Percentiles rank a stretch among this genome's conserved stretches.
Evolutionary conservation across 2,329 filamentous ascomycete genomes (phyloP).

Genomic region (Fusarium sp.): DNA sequence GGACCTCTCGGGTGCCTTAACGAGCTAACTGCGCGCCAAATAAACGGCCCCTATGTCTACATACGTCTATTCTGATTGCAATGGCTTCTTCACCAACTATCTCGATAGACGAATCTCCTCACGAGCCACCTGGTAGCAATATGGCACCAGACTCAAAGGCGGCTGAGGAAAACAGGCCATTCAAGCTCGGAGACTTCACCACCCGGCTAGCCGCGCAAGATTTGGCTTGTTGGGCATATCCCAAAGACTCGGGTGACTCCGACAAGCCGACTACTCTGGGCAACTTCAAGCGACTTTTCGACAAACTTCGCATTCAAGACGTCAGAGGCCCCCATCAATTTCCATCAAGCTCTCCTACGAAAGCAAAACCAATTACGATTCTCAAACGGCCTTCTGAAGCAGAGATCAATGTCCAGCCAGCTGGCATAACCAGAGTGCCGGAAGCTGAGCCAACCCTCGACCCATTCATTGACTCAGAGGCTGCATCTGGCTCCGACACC

Average conservation of each 20-base stretch:
- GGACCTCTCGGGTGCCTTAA: conserved; percentile 10
- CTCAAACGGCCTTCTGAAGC: conserved; percentile 14
- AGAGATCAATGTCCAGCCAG: background rate
- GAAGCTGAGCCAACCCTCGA: conserved; percentile 1
- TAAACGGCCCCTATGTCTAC: conserved; percentile 25
- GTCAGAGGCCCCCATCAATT: background rate
- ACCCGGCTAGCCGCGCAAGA: conserved; percentile 18
- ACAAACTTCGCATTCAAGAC: conserved; percentile 26
- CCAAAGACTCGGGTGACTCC: background rate
- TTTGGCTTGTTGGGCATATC: conserved; percentile 23
- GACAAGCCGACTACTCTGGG: conserved; percentile 25
- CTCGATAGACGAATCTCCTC: conserved; percentile 31
- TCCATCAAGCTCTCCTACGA: background rate
- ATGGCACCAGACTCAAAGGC: background rate
- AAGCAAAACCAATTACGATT: conserved; percentile 26
- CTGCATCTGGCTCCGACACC: conserved; percentile 39
- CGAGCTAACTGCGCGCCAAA: background rate
- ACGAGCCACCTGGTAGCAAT: conserved; percentile 37
- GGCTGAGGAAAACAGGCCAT: background rate
- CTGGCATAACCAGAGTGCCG: background rate
- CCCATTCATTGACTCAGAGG: conserved; percentile 30
- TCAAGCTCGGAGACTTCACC: conserved; percentile 39
- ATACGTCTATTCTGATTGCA: conserved; percentile 15
- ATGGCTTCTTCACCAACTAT: conserved; percentile 31
- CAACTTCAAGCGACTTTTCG: conserved; percentile 38